Conservation (phyloP, 2,329 filamentous ascomycete genomes). For the Penicillium brevicompactum region DNA sequence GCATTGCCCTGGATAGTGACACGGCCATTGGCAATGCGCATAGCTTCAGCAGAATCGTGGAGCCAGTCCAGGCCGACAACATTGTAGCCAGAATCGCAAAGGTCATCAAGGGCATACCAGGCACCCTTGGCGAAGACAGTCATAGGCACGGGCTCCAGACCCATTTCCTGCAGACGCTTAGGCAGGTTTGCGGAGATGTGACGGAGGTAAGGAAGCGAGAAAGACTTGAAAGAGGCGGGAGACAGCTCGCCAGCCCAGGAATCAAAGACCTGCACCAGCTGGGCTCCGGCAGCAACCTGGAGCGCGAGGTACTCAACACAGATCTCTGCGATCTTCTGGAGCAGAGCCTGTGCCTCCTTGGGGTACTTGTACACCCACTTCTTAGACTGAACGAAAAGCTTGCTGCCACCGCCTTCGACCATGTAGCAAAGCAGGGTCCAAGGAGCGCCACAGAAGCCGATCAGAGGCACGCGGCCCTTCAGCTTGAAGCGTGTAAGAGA, state of each 20-base stretch:
- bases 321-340: constrained; percentile 90
- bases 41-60: constrained; percentile 82
- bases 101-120: constrained; percentile 87
- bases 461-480: constrained; percentile 82
- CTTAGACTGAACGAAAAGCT: constrained; percentile 91
- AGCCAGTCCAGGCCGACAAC: constrained; percentile 96
- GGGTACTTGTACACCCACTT: constrained; percentile 94
- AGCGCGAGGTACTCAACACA: constrained; percentile 93
- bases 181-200: constrained; percentile 84
- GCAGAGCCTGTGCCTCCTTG: constrained; percentile 73
- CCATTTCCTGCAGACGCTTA: constrained; percentile 69
- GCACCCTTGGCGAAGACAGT: constrained; percentile 97
- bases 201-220: constrained; percentile 82
- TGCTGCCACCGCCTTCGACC: constrained; percentile 95
- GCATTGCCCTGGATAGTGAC: constrained; percentile 92
- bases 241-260: constrained; percentile 96
- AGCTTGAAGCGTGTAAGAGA: constrained; percentile 88
- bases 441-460: constrained; percentile 94
- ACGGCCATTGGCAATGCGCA: constrained; percentile 75
- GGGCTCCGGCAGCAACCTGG: constrained; percentile 90
- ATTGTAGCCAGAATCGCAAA: constrained; percentile 87
- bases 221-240: constrained; percentile 77
- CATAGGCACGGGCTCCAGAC: constrained; percentile 84
- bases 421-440: constrained; percentile 99
- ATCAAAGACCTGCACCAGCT: constrained; percentile 96